Base-by-base conservation (phyloP, 1,284 basidiomycete species). In the Boletus sp. region DNA sequence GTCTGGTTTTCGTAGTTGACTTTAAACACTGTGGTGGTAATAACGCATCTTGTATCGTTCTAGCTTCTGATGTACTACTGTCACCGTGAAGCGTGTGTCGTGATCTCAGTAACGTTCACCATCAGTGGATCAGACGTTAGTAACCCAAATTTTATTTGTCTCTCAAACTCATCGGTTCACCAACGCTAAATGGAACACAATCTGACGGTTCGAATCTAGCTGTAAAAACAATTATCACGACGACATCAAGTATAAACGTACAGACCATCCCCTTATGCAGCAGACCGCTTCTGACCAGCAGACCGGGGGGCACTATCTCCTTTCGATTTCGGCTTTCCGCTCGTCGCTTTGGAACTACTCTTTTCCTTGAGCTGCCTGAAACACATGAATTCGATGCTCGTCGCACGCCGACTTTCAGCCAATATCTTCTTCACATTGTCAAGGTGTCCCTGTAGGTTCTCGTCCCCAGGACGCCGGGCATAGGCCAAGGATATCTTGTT, bases 361-460 rank as follows among this genome's bases (percentile, higher is more conserved):
- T 67, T 70, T 39, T 68, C 67, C 66, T 84, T 86, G 12, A 80
- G 78, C 61, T 78, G 79, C 54, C 83, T 76, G 73, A 91, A 91
- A 70, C 96, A 99, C 62, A 98, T 70, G 58, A 97, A 99, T 66
- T 97, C 93, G 49, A 98, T 85, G 5, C 91, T 91, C 2, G 95
- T 98, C 36, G 91, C 88, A 46, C 91, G 81, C 36, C 94, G 76
- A 42, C 89, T 88, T 50, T 94, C 89, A 37, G 86, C 81, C 49
- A 99, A 71, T 20, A 90, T 93, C 71, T 85, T 87, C 73, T 94
- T 94, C 44, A 99, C 87, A 7, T 84, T 84, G 58, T 97, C 94
- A 41, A 99, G 75, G 61, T 94, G 90, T n/a, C 74, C 75, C 66
- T 91, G 88, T 48, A 92, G 72, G 57, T 88, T 88, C 67, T 91